phyloP scores from a whole-genome alignment of 1,284 basidiomycete species.

The Xanthoconium separans region DNA sequence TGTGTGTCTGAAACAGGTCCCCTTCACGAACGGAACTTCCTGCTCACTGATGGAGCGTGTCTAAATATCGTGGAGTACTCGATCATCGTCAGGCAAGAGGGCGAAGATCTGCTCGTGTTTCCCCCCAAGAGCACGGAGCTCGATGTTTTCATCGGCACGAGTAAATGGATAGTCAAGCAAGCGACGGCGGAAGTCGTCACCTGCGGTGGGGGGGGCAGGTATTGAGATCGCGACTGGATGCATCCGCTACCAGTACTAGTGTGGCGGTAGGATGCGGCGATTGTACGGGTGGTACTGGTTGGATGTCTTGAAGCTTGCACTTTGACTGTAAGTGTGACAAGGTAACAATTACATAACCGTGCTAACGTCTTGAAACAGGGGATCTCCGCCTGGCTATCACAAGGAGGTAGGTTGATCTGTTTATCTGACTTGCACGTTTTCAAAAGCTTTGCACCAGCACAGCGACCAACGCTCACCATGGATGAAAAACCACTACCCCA shows the following conservation, averaged over 20 bases:
- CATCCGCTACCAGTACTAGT: neutral
- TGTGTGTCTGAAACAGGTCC: conserved; percentile 43
- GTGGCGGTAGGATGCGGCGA: neutral
- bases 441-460: no score
- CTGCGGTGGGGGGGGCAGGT: conserved; percentile 38
- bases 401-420: no score
- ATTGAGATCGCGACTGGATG: conserved; percentile 43
- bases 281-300: neutral
- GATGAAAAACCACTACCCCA: no score
- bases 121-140: conserved; percentile 62
- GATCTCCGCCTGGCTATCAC: no score
- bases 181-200: conserved; percentile 49
- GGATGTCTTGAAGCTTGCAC: neutral
- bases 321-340: no score
- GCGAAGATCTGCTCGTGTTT: conserved; percentile 49
- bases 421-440: no score
- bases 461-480: no score
- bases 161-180: conserved; percentile 61
- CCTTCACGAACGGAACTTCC: conserved; percentile 73
- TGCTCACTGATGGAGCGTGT: conserved; percentile 57
- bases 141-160: conserved; percentile 64
- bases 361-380: no score
- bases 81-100: conserved; percentile 56
- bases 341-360: no score
- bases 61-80: conserved; percentile 63